Evolutionary conservation across 1,139 yeast species (phyloP), one percentile per base, ranked within the genome.

Genomic region (Hansenula sp.): DNA sequence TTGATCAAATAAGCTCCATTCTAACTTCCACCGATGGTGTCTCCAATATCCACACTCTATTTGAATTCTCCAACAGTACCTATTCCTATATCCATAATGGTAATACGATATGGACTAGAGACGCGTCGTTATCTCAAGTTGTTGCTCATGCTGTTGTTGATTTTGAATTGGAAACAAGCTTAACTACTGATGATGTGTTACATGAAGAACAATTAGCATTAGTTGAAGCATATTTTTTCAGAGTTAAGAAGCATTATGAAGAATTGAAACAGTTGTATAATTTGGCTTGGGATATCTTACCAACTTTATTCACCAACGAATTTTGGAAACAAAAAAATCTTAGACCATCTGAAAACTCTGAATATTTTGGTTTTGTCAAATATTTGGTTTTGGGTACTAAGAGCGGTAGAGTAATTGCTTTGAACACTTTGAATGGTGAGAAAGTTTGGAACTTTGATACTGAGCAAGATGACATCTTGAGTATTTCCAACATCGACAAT

Each of bases 281-380:
- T 4, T 41, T 39, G 10, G 17, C 54, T 24, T 44, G 50, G 48
- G 40, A 40, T 5, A 17, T 47, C 10, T 34, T 48, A 13, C 52
- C 53, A 35, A 40, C 42, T 10, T 40, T 50, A 30, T 42, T 49
- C 29, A 44, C 50, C 4, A 59, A 56, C 18, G 50, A 52, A 12
- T 30, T 18, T 25, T 27, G 35, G 41, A 30, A 15, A n/a, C n/a
- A n/a, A 33, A 9, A 30, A 29, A 32, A 28, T 32, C 7, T 19
- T 37, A 42, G 41, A 39, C 45, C 16, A 29, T 5, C 9, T 5
- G 36, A 34, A 36, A 47, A 47, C 19, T 47, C 52, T 41, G 62
- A 60, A 34, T 56, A 63, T 19, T 79, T 79, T 64, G 85, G 85
- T 0, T 70, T 76, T 46, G 59, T 67, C 21, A 79, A 81, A 52